phyloP scores from a whole-genome alignment of 164 flowering plant genomes.

The Malania oleifera region DNA sequence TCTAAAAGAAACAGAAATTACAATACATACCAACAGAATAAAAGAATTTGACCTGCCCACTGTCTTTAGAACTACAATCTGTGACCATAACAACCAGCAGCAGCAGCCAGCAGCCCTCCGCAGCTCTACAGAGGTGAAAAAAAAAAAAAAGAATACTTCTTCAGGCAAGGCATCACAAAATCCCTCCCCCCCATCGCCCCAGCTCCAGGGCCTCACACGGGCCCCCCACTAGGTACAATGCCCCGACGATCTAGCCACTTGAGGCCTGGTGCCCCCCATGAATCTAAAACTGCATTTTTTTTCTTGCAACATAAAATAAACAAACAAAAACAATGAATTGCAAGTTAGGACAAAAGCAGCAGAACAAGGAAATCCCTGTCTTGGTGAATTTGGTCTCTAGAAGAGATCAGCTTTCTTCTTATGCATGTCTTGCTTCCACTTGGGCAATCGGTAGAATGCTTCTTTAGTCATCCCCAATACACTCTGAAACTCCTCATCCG shows the following conservation, averaged over 20 bases:
- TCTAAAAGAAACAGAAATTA: constrained; percentile 10
- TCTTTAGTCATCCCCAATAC: constrained; percentile 77
- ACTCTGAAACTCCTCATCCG: constrained; percentile 67
- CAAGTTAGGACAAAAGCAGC: constrained; percentile 7
- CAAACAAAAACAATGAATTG: constrained; percentile 7
- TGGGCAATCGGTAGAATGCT: constrained; percentile 73
- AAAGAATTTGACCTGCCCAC: constrained; percentile 42
- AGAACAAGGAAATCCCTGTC: neutral
- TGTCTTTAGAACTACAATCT: constrained; percentile 20
- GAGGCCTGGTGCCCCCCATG: constrained; percentile 6
- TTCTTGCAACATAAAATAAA: neutral
- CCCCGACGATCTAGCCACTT: constrained; percentile 17
- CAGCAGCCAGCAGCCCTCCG: too few relatives aligned
- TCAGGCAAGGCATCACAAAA: constrained; percentile 26
- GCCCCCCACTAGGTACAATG: constrained; percentile 18
- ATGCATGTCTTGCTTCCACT: constrained; percentile 95
- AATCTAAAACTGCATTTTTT: constrained; percentile 5
- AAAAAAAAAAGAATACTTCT: constrained; percentile 25
- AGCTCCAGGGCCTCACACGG: constrained; percentile 16
- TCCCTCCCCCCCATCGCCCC: constrained; percentile 15
- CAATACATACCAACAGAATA: constrained; percentile 28
- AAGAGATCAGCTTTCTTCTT: constrained; percentile 87
- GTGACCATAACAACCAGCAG: constrained; percentile 26
- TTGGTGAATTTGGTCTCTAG: constrained; percentile 22
- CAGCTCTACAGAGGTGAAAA: constrained; percentile 7